These are phyloP conservation scores for Gossypium turneri DNA, from an alignment of 345 rosid genomes.

Conservation along the genomic window DNA sequence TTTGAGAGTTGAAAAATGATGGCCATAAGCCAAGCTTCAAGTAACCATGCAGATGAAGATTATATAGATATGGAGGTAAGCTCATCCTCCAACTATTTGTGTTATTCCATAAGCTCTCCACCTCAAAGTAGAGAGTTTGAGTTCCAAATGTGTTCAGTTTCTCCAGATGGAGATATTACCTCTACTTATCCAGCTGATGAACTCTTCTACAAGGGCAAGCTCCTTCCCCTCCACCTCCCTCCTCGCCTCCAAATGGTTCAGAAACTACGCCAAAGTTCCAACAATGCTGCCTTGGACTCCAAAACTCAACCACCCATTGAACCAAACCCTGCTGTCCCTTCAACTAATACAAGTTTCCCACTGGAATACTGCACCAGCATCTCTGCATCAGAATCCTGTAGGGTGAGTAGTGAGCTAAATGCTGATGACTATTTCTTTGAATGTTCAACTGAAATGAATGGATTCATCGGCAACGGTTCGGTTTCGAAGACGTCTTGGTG, in stretches of 20 bases:
- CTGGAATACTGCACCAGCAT: slow-evolving; percentile 36
- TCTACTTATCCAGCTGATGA: slow-evolving; percentile 75
- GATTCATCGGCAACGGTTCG: slow-evolving; percentile 33
- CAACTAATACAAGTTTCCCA: slow-evolving; percentile 20
- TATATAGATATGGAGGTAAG: slow-evolving; percentile 74
- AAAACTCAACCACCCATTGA: slow-evolving; percentile 23
- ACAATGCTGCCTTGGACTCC: not conserved
- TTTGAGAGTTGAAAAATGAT: slow-evolving; percentile 18
- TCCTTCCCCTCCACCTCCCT: slow-evolving; percentile 93
- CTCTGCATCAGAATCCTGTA: slow-evolving; percentile 52
- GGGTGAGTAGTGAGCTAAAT: slow-evolving; percentile 52
- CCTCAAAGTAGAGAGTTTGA: slow-evolving; percentile 71
- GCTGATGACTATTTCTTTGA: slow-evolving; percentile 54
- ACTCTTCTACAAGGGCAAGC: slow-evolving; percentile 89
- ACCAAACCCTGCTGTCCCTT: slow-evolving; percentile 22
- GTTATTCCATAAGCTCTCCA: slow-evolving; percentile 49
- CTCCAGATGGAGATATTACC: slow-evolving; percentile 27
- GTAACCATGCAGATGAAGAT: slow-evolving; percentile 49
- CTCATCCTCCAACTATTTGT: slow-evolving; percentile 46
- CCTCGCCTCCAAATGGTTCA: slow-evolving; percentile 77
- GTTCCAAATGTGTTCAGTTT: slow-evolving; percentile 64
- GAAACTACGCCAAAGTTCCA: slow-evolving; percentile 45
- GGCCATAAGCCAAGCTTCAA: slow-evolving; percentile 25
- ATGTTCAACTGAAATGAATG: slow-evolving; percentile 48
- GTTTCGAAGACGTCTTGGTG: slow-evolving; percentile 40